Evolutionary conservation across 31 red algal species (phyloP), one percentile per base, ranked within the genome.

Genomic region (Bonnemaisonia californica): DNA sequence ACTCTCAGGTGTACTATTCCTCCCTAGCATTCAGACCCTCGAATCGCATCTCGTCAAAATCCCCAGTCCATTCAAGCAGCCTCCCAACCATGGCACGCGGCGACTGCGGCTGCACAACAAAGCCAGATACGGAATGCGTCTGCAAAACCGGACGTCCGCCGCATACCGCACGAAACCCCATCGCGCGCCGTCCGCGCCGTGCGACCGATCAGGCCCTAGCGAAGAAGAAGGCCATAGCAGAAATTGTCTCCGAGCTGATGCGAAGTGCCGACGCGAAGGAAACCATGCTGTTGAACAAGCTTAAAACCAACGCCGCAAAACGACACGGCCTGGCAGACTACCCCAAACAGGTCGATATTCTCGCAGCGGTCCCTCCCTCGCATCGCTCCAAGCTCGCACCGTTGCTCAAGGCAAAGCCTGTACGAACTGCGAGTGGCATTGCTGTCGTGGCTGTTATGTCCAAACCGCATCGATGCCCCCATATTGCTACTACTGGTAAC

Each of bases 361-460:
- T 98, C 30, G 89, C 92, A 22, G 96, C 96, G 29, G 85, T 95
- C 0, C 96, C 96, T 4, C 59, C 85, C 1, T 55, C 63, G 9
- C 69, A 95, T 59, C 60, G 74, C 1, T n/a, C 58, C 31, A 60
- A 59, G 22, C 93, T 98, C 22, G 82, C 83, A 8, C 96, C 96
- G 16, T 37, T 88, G 8, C 90, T 98, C 42, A 76, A 81, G 11
- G 92, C 92, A 2, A 98, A 98, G 71, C 96, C 96, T 12, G 96
- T 98, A 7, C 88, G 96, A 9, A 95, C 96, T 1, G 92, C 96
- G 13, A 89, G 83, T 34, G 96, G 96, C 3, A 95, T 98, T 51
- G 92, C 92, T 31, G 88, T 98, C 1, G 96, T 98, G 16, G 96
- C 96, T n/a, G 96, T 98, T 60, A 98, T 98, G 96, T 95, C 92